Evolutionary conservation across 306 rosid genomes (phyloP), one percentile per base, ranked within the genome.

Genomic region (Begonia fuchsioides): DNA sequence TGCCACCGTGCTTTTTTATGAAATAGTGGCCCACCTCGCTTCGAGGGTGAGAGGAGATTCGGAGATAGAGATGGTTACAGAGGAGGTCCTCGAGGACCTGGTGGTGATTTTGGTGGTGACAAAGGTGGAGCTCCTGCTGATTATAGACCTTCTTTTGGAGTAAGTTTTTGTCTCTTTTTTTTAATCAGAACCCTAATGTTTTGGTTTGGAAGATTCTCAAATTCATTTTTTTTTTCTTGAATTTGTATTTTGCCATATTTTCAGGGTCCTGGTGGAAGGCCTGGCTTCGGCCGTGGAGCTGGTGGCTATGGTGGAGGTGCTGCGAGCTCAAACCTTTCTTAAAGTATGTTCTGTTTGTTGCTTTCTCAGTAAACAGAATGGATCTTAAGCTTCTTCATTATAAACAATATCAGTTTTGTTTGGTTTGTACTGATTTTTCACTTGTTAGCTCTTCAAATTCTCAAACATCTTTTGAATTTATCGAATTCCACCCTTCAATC

Each of bases 51-150:
- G 6, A 59, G 77, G 52, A 79, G 84, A 56, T 79, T 79, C 10
- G 93, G 93, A 19, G 94, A 83, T 19, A 76, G 85, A 12, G 94
- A 76, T 64, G 94, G 94, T 1, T 83, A 79, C 64, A 85, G 90
- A 47, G 83, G 82, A 41, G 90, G 82, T 50, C 76, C 86, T 32
- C 72, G 85, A n/a, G n/a, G n/a, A 26, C 76, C 85, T 19, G 57
- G 52, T 13, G 88, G 88, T 41, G 94, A 83, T 0, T 83, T 76
- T 55, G 86, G 76, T 9, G 94, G 68, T 8, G 93, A 83, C 49
- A 83, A 79, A 51, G 86, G 90, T 44, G 86, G 94, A 54, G 94
- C 94, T 16, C 90, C 83, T 12, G 85, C 90, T 15, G 94, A 79
- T 44, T 83, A 71, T 70, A 68, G 76, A 6, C 94, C 87, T 52